Evolutionary conservation across 2,329 filamentous ascomycete species (phyloP).

Genomic region (Chlorencoelia australis): DNA sequence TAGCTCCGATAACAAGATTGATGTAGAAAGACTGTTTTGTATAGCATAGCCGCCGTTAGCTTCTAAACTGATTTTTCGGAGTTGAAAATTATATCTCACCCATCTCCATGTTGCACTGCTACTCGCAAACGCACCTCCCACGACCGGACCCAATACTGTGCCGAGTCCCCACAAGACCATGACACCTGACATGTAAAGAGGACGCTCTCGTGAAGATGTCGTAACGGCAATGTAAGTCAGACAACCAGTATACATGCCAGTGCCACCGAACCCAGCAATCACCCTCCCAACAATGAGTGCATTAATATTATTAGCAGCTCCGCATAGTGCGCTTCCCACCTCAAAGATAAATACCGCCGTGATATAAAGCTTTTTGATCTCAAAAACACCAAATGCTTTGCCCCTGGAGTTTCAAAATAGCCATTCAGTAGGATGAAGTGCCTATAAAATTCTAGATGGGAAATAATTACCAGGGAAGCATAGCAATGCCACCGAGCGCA

Average conservation of each 20-base stretch:
- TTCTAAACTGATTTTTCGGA: too few species aligned
- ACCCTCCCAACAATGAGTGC: constrained; percentile 37
- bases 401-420: background rate
- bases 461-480: too few species aligned
- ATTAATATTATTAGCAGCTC: constrained; percentile 24
- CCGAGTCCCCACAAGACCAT: constrained; percentile 14
- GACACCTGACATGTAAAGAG: constrained; percentile 8
- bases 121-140: constrained; percentile 26
- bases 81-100: too few species aligned
- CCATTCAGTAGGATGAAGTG: too few species aligned
- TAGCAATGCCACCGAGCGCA: constrained; percentile 27
- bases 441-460: too few species aligned
- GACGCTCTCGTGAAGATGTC: constrained; percentile 8
- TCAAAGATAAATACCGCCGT: constrained; percentile 13
- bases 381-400: constrained; percentile 17
- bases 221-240: constrained; percentile 11
- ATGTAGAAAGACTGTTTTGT: constrained; percentile 25
- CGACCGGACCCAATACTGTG: constrained; percentile 14
- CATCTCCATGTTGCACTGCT: constrained; percentile 25
- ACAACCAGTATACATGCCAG: constrained; percentile 32
- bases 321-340: constrained; percentile 24
- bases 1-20: constrained; percentile 28
- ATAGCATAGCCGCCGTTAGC: too few species aligned
- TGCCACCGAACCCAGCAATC: constrained; percentile 32
- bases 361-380: constrained; percentile 18